Percentiles rank a stretch among this genome's conserved stretches.
phyloP scores from a whole-genome alignment of 345 rosid genomes.

The Trapa bicornis region DNA sequence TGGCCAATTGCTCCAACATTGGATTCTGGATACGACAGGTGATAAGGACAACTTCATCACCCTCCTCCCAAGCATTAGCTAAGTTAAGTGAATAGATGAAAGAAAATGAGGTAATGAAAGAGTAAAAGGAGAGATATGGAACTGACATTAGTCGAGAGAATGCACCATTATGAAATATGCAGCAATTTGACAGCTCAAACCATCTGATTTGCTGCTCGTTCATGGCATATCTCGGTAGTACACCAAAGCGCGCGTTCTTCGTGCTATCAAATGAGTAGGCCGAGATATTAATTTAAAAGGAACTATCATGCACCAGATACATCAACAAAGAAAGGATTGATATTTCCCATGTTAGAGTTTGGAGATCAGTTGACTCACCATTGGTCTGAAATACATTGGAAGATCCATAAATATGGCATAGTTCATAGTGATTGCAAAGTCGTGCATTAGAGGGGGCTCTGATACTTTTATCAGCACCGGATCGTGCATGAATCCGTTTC shows the following conservation, averaged over 20 bases:
- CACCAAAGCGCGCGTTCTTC: slow-evolving; percentile 76
- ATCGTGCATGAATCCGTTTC: slow-evolving; percentile 81
- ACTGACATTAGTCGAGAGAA: background rate
- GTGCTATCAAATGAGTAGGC: slow-evolving; percentile 65
- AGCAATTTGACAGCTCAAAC: slow-evolving; percentile 98
- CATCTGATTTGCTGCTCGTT: slow-evolving; percentile 69
- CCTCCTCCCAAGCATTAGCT: slow-evolving; percentile 99
- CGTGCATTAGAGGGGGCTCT: slow-evolving; percentile 66
- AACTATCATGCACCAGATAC: background rate
- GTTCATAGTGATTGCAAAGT: slow-evolving; percentile 36
- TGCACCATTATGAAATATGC: slow-evolving; percentile 81
- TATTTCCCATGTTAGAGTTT: no score
- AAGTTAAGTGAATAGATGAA: slow-evolving; percentile 6
- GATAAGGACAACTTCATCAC: slow-evolving; percentile 72
- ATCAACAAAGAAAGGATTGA: no score
- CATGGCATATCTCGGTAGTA: slow-evolving; percentile 84
- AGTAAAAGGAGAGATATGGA: no score
- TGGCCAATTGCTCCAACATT: slow-evolving; percentile 60
- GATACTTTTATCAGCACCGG: slow-evolving; percentile 76
- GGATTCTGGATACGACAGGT: slow-evolving; percentile 67
- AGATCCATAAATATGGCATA: slow-evolving; percentile 94
- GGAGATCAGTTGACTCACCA: slow-evolving; percentile 26
- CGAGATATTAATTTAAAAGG: slow-evolving; percentile 8
- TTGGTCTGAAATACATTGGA: slow-evolving; percentile 71
- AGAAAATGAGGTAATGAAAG: no score